These are phyloP conservation scores for Aaosphaeria pasadenensis DNA, from an alignment of 2,329 filamentous ascomycete genomes.

Conservation along the genomic window DNA sequence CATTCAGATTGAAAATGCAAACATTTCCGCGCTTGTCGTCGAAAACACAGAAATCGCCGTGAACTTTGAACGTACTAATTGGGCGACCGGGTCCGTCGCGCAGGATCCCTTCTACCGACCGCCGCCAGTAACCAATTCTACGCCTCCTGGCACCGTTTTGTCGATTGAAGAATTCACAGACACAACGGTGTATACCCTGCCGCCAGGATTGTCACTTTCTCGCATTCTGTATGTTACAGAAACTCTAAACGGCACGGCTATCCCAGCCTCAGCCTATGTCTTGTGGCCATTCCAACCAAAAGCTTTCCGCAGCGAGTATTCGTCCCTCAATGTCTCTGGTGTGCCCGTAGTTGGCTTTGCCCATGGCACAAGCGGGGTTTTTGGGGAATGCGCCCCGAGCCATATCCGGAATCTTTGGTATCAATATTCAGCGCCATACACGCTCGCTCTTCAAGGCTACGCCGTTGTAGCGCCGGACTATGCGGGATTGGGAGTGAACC, in stretches of 20 bases:
- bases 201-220: conserved; percentile 45
- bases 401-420: conserved; percentile 23
- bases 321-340: conserved; percentile 18
- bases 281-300: conserved; percentile 46
- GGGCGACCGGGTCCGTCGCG: conserved; percentile 15
- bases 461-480: conserved; percentile 11
- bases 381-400: conserved; percentile 24
- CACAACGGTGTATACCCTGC: conserved; percentile 38
- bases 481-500: conserved; percentile 14
- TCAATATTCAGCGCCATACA: conserved; percentile 19
- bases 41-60: conserved; percentile 16
- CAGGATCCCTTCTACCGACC: conserved; percentile 42
- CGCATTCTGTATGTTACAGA: conserved; percentile 49
- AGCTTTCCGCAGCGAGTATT: conserved; percentile 6
- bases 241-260: conserved; percentile 43
- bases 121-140: conserved; percentile 14
- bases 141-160: conserved; percentile 38
- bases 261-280: conserved; percentile 51
- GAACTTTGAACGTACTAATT: conserved; percentile 24
- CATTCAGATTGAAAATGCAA: background rate
- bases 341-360: conserved; percentile 59
- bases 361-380: conserved; percentile 57
- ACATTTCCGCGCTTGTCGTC: background rate
- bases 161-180: conserved; percentile 42
- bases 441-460: conserved; percentile 17